A percentile compares a stretch with the other conserved stretches of the same genome.
These are phyloP conservation scores for Clathrospora elynae DNA, from an alignment of 2,329 filamentous ascomycete species.

Conservation along the genomic window DNA sequence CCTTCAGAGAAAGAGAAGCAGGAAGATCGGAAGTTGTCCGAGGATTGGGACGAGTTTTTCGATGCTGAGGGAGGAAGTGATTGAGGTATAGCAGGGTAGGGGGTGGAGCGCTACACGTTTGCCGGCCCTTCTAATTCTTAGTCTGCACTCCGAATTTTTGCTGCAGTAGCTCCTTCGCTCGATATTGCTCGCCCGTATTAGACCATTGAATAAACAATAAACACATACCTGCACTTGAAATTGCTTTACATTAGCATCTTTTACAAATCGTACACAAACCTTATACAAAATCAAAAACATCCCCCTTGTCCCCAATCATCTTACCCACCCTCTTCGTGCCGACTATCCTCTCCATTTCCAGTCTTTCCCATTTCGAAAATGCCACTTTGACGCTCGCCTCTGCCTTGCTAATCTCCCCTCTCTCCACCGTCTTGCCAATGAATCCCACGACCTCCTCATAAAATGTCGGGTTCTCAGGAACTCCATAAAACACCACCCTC, in stretches of 20 bases:
- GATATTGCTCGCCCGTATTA: too few relatives aligned
- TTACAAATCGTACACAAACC: neutral
- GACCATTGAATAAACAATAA: too few relatives aligned
- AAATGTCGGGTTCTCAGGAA: slow-evolving; percentile 86
- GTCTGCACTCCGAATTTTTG: too few relatives aligned
- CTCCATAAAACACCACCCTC: slow-evolving; percentile 83
- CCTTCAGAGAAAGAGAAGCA: too few relatives aligned
- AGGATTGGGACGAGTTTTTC: too few relatives aligned
- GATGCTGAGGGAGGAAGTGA: too few relatives aligned
- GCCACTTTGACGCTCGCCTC: slow-evolving; percentile 59
- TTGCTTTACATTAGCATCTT: neutral
- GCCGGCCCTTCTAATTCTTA: too few relatives aligned
- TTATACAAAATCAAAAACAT: slow-evolving; percentile 93
- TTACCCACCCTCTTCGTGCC: slow-evolving; percentile 78
- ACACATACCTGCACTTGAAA: too few relatives aligned
- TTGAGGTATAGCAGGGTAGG: too few relatives aligned
- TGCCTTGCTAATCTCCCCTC: slow-evolving; percentile 62
- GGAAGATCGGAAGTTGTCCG: too few relatives aligned
- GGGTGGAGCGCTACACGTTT: too few relatives aligned
- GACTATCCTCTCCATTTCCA: slow-evolving; percentile 87
- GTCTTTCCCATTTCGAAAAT: slow-evolving; percentile 87
- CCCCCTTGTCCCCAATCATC: slow-evolving; percentile 80
- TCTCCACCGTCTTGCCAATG: slow-evolving; percentile 59
- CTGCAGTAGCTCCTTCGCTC: too few relatives aligned
- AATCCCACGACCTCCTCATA: slow-evolving; percentile 78